Percentiles rank a stretch among this genome's conserved stretches.
These are phyloP conservation scores for Kwoniella shivajii DNA, from an alignment of 1,284 basidiomycete genomes.

Conservation along the genomic window DNA sequence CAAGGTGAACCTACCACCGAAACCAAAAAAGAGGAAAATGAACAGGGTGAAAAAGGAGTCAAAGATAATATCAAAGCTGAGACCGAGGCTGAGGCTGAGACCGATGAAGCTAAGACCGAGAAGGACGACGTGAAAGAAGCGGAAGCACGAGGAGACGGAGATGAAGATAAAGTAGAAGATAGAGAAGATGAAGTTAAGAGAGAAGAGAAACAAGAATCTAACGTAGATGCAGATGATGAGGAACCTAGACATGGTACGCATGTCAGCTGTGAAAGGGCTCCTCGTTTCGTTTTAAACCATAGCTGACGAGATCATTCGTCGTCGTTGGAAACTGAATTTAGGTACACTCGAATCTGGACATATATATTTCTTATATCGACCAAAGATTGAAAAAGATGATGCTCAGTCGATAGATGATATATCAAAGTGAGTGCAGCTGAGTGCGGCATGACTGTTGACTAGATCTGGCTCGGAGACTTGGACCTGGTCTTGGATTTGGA, in stretches of 20 bases:
- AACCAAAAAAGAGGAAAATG: not conserved
- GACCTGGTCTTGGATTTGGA: too few species aligned
- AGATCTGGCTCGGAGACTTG: too few species aligned
- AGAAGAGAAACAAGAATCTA: slow-evolving; percentile 3
- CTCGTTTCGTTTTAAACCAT: not conserved
- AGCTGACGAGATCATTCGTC: not conserved
- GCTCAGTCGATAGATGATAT: slow-evolving; percentile 64
- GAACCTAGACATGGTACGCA: slow-evolving; percentile 38
- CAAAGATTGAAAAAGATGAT: slow-evolving; percentile 63
- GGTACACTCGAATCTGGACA: slow-evolving; percentile 50
- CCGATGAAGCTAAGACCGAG: not conserved
- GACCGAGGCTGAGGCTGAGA: not conserved
- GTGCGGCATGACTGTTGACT: too few species aligned
- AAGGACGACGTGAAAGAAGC: slow-evolving; percentile 21
- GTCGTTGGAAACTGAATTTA: too few species aligned
- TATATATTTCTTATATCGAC: slow-evolving; percentile 70
- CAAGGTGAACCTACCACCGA: slow-evolving; percentile 1
- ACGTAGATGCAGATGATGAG: slow-evolving; percentile 14
- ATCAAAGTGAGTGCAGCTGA: slow-evolving; percentile 50
- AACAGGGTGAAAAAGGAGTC: not conserved
- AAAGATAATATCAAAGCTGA: not conserved
- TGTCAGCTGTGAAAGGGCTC: not conserved
- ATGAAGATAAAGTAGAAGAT: slow-evolving; percentile 11
- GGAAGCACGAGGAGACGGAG: too few species aligned
- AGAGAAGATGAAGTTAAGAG: slow-evolving; percentile 9